A percentile compares a stretch with the other conserved stretches of the same genome.
These are phyloP conservation scores for Solanum piurae DNA, from an alignment of 257 asterid species.

Conservation along the genomic window DNA sequence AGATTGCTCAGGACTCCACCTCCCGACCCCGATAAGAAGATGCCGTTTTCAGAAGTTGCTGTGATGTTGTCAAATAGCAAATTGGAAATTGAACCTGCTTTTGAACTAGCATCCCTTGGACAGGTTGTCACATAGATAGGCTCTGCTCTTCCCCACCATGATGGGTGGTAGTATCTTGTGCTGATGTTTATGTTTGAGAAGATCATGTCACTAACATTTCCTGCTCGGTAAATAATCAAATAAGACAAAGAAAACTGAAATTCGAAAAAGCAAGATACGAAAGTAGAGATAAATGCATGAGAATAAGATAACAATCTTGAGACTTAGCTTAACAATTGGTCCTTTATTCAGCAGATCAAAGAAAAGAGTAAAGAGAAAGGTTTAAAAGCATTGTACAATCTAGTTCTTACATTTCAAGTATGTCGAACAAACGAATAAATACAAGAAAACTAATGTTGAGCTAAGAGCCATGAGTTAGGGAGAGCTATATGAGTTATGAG, in stretches of 20 bases:
- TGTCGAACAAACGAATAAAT: neutral
- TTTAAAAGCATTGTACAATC: neutral
- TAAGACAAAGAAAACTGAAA: neutral
- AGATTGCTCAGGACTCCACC: slow-evolving; percentile 55
- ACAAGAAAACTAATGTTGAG: neutral
- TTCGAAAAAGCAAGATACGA: neutral
- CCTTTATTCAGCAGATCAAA: neutral
- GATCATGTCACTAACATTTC: slow-evolving; percentile 64
- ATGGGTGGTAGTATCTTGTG: slow-evolving; percentile 78
- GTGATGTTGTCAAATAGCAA: slow-evolving; percentile 66
- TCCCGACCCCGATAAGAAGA: slow-evolving; percentile 69
- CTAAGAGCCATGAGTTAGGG: neutral
- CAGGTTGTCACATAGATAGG: slow-evolving; percentile 80
- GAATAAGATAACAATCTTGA: neutral
- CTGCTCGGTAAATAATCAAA: slow-evolving; percentile 24
- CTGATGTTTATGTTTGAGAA: slow-evolving; percentile 79
- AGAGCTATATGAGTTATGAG: neutral
- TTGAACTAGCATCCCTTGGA: slow-evolving; percentile 51
- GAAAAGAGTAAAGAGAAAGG: neutral
- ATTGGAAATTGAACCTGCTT: slow-evolving; percentile 60
- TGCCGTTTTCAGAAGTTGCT: slow-evolving; percentile 73
- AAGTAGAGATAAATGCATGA: neutral
- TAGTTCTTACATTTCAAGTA: neutral
- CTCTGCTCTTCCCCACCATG: slow-evolving; percentile 99
- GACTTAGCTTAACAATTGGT: neutral